Evolutionary conservation across 495 filamentous ascomycete genomes (phyloP), one percentile per base, ranked within the genome.

Genomic region (Cryomyces minteri): DNA sequence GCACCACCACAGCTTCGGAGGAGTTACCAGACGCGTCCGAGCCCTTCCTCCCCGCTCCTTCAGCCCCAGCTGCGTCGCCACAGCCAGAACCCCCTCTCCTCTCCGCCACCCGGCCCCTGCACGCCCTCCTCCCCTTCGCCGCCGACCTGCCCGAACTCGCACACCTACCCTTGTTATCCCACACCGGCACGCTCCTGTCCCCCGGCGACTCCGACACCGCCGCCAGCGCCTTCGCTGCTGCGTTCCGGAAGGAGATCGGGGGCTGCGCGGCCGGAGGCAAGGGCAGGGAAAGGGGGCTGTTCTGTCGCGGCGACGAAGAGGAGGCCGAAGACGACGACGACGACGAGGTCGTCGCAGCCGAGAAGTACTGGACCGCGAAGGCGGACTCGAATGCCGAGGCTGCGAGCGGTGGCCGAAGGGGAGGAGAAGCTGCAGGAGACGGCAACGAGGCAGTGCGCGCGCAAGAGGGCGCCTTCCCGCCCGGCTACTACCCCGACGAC

Each of bases 61-160:
- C 43, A 5, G 37, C 50, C 0, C 56, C 55, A 12, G 14, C 38
- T 31, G 12, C 9, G 4, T 43, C 50, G 14, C 18, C 31, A 10
- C 55, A 54, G 40, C 5, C 38, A 5, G 57, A 61, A 49, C 37
- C 51, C 9, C 44, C 50, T 4, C 28, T 52, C 32, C 28, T 49
- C n/a, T 39, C 49, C 1, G 8, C 12, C 9, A 32, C 50, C 7
- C 43, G 38, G 25, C 55, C 60, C 3, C 53, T 65, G 7, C 57
- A 61, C 44, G 39, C 50, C n/a, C 34, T 51, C 12, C 49, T 65
- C 11, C 60, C 62, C 5, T 62, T 62, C 45, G 50, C 59, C 10
- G 60, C 48, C 12, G 58, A 62, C 18, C 51, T 63, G 4, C 57
- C 60, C 4, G 60, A 62, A 39, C 49, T 63, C 30, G 39, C 52